Evolutionary conservation across 164 flowering plant species (phyloP).

Genomic region (Piper longum): DNA sequence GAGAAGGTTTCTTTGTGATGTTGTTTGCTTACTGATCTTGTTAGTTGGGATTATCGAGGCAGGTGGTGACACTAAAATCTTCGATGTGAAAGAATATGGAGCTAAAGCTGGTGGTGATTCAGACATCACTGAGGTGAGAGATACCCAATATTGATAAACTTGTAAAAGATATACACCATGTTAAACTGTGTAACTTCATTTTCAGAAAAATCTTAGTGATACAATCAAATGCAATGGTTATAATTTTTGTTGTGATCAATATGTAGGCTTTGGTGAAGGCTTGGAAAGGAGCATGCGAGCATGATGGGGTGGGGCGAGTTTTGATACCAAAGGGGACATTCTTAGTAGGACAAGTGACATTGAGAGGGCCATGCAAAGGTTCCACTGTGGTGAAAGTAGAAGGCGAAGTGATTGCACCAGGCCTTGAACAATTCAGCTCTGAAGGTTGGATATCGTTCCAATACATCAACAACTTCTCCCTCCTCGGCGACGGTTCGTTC

Average conservation of each 20-base stretch:
- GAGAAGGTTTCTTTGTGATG: too few relatives aligned
- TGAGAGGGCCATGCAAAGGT: slow-evolving; percentile 7
- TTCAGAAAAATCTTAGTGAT: too few relatives aligned
- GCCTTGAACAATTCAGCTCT: not conserved
- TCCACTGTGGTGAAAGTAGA: not conserved
- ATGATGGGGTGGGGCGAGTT: slow-evolving; percentile 1
- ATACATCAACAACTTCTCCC: not conserved
- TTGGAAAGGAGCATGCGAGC: slow-evolving; percentile 9
- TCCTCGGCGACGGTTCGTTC: slow-evolving; percentile 6
- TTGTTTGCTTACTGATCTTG: too few relatives aligned
- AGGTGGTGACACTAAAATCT: too few relatives aligned
- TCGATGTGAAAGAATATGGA: too few relatives aligned
- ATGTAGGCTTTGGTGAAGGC: slow-evolving; percentile 7
- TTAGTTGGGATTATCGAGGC: too few relatives aligned
- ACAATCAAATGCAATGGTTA: too few relatives aligned
- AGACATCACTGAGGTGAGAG: too few relatives aligned
- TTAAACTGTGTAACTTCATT: too few relatives aligned
- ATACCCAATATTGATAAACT: too few relatives aligned
- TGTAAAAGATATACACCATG: too few relatives aligned
- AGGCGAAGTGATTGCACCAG: slow-evolving; percentile 6
- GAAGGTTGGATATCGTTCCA: slow-evolving; percentile 6
- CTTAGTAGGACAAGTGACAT: slow-evolving; percentile 1
- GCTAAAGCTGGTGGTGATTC: too few relatives aligned
- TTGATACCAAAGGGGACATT: slow-evolving; percentile 4
- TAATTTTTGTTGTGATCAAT: not conserved